phyloP scores from a whole-genome alignment of 805 yeast species.

The Candida ortonii region DNA sequence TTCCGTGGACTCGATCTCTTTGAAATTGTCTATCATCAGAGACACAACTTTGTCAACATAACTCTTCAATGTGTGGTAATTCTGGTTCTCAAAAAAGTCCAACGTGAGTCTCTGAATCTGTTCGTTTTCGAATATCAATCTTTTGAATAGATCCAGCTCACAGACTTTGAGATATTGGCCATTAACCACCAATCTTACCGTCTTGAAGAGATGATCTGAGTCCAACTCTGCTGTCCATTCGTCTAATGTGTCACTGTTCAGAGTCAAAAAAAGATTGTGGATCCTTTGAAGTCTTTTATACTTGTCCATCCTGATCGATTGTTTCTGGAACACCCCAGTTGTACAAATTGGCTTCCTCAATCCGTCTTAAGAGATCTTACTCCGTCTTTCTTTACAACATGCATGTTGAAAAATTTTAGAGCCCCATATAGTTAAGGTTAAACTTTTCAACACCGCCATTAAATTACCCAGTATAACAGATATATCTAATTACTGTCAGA shows the following conservation, averaged over 20 bases:
- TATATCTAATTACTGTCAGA: constrained; percentile 10
- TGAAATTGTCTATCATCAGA: constrained; percentile 6
- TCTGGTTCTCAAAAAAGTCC: constrained; percentile 1
- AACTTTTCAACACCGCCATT: too few species aligned
- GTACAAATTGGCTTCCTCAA: too few species aligned
- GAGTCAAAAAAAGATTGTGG: constrained; percentile 19
- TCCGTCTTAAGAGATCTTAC: too few species aligned
- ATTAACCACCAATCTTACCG: constrained; percentile 18
- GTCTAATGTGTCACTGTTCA: constrained; percentile 13
- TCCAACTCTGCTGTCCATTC: not conserved
- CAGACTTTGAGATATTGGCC: constrained; percentile 29
- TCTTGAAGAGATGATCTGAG: constrained; percentile 3
- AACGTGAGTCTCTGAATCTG: constrained; percentile 6
- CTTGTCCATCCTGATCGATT: too few species aligned
- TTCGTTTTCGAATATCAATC: constrained; percentile 16
- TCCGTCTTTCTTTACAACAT: too few species aligned
- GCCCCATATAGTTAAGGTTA: too few species aligned
- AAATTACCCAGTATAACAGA: not conserved
- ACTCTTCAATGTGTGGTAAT: constrained; percentile 2
- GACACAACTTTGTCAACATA: constrained; percentile 5
- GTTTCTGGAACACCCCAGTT: too few species aligned
- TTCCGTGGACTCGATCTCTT: constrained; percentile 2
- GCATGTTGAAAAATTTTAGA: too few species aligned
- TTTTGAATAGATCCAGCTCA: constrained; percentile 7
- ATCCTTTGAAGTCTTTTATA: constrained; percentile 11